phyloP scores from a whole-genome alignment of 352 stramenopile genomes.

The Pythium phragmiticola region DNA sequence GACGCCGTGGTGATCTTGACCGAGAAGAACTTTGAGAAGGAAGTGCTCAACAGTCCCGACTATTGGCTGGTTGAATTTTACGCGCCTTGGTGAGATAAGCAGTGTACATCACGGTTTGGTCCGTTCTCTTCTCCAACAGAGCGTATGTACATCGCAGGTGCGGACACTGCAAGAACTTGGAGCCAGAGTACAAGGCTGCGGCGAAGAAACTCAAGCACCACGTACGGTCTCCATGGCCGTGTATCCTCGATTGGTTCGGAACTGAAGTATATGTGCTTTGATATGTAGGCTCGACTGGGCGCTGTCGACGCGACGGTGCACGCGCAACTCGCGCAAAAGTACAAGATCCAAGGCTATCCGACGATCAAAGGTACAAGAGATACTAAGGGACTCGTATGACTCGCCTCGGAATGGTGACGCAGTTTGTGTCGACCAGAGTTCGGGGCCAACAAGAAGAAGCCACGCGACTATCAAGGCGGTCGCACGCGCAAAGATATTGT shows the following conservation, averaged over 20 bases:
- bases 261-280: not conserved
- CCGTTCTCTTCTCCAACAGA: not conserved
- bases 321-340: conserved; percentile 66
- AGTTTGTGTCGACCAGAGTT: conserved; percentile 42
- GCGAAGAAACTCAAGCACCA: conserved; percentile 85
- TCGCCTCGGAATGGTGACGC: no score
- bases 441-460: conserved; percentile 78
- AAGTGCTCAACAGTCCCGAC: conserved; percentile 73
- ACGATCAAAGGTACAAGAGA: conserved; percentile 62
- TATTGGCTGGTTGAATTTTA: conserved; percentile 95
- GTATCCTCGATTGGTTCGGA: not conserved
- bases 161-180: conserved; percentile 90
- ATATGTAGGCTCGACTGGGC: conserved; percentile 58
- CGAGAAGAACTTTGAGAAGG: conserved; percentile 82
- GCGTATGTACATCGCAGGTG: conserved; percentile 32
- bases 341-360: conserved; percentile 73
- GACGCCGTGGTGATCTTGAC: conserved; percentile 71
- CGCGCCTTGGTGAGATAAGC: conserved; percentile 70
- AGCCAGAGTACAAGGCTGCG: conserved; percentile 87
- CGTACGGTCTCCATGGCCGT: conserved; percentile 26
- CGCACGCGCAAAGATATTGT: conserved; percentile 65
- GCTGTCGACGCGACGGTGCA: conserved; percentile 67
- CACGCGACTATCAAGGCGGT: conserved; percentile 65
- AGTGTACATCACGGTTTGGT: not conserved
- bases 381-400: not conserved